Evolutionary conservation across 1,284 basidiomycete species (phyloP).

Genomic region (Cerrena zonata): DNA sequence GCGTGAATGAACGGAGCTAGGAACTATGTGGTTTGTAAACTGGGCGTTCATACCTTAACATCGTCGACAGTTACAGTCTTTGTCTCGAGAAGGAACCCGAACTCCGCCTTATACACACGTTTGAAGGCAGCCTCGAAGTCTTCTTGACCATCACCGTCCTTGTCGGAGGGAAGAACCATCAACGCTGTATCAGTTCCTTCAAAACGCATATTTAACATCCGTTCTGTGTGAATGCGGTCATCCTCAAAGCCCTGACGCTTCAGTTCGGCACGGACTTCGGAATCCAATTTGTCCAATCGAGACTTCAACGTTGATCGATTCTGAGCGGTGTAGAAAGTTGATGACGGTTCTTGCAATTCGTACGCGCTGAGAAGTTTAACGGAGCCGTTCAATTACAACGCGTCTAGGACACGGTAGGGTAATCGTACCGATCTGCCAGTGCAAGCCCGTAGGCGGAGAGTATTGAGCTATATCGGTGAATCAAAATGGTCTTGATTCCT

Average conservation of each 20-base stretch:
- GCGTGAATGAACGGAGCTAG: background rate
- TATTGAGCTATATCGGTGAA: conserved; percentile 83
- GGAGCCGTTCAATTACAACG: background rate
- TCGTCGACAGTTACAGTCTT: conserved; percentile 85
- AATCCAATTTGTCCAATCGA: conserved; percentile 65
- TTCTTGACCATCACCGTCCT: conserved; percentile 52
- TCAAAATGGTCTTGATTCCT: conserved; percentile 78
- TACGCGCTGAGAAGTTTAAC: conserved; percentile 48
- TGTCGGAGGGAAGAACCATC: conserved; percentile 68
- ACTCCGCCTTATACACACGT: conserved; percentile 73
- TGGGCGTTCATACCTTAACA: conserved; percentile 59
- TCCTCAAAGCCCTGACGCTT: conserved; percentile 74
- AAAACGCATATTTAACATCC: conserved; percentile 88
- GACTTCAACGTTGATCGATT: conserved; percentile 48
- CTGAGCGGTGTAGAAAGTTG: conserved; percentile 61
- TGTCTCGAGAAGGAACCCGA: conserved; percentile 84
- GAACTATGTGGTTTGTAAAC: background rate
- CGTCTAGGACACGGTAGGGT: background rate
- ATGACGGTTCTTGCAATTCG: conserved; percentile 83
- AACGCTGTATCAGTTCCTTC: conserved; percentile 88
- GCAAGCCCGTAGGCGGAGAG: conserved; percentile 87
- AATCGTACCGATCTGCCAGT: conserved; percentile 72
- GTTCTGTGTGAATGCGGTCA: conserved; percentile 66
- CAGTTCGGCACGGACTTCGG: conserved; percentile 63
- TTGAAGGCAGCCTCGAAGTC: conserved; percentile 81